Evolutionary conservation across 2,329 filamentous ascomycete genomes (phyloP), one percentile per base, ranked within the genome.

Genomic region (Paraphaeosphaeria sporulosa): DNA sequence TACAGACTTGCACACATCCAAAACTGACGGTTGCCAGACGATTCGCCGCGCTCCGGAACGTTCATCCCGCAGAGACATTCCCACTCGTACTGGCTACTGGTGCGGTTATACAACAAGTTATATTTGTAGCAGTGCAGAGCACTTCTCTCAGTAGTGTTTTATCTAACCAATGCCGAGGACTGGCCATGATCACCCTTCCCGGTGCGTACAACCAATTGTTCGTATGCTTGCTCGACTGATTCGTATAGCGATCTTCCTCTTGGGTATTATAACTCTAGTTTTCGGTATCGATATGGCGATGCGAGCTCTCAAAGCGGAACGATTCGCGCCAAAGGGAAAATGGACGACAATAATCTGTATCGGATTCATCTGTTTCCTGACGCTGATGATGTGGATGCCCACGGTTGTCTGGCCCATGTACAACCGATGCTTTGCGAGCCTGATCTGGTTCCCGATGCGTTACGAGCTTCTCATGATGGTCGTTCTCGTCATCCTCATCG

Each of bases 371-470:
- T 74, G 82, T 19, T 71, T 86, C 48, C 78, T 87, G 59, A 71
- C 85, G 21, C 71, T 90, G 36, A 74, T 78, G 40, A 87, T 85
- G 21, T 89, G 88, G 76, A 77, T 88, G 40, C 83, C 89, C 27
- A 86, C 87, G 17, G 79, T 85, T 57, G 80, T 86, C 52, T 78
- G 84, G 62, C 82, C 79, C 4, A 83, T 88, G 46, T 82, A 82
- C 6, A 84, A 88, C 64, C 82, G 84, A 55, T 92, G 89, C 77
- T 88, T 90, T 67, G 87, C 87, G 25, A 88, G 87, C 6, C 80
- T 92, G 8, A 86, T 90, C 65, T 91, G 87, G 86, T 90, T 89
- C 62, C 79, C 90, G 44, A 81, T 85, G 57, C 82, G 80, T 65
- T 91, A 87, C 76, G 83, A 86, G n/a, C 71, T 83, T 15, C 82